Conservation (phyloP, 345 rosid genomes). For the Aethionema arabicum region DNA sequence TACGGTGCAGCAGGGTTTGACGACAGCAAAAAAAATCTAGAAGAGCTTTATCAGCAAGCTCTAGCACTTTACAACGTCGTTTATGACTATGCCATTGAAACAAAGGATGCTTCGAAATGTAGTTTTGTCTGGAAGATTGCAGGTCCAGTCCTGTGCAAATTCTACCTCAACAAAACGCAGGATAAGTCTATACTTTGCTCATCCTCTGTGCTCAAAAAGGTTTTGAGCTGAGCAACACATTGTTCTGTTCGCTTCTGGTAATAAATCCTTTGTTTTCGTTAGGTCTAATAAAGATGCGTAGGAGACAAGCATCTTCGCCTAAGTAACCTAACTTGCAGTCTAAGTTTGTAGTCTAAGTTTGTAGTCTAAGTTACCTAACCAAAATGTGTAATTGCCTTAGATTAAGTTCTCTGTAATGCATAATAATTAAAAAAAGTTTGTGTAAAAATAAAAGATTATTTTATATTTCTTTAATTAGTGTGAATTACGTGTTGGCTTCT, state of each 20-base stretch:
- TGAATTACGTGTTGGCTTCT: slow-evolving; percentile 23
- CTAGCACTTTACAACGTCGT: slow-evolving; percentile 50
- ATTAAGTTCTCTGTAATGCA: slow-evolving; percentile 2
- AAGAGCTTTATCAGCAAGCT: slow-evolving; percentile 53
- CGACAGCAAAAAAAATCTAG: slow-evolving; percentile 38
- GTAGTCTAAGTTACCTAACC: background rate
- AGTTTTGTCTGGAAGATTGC: slow-evolving; percentile 76
- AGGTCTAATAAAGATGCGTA: slow-evolving; percentile 2
- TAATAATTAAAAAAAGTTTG: background rate
- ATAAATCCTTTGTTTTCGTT: slow-evolving; percentile 7
- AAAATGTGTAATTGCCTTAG: background rate
- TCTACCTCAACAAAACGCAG: slow-evolving; percentile 25
- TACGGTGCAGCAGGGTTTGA: slow-evolving; percentile 54
- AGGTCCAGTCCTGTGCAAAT: slow-evolving; percentile 54
- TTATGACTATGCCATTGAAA: slow-evolving; percentile 44
- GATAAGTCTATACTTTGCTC: slow-evolving; percentile 34
- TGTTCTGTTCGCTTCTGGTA: slow-evolving; percentile 1
- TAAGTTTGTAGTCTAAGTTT: background rate
- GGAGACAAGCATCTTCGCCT: background rate
- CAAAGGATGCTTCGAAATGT: slow-evolving; percentile 17
- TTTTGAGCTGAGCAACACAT: slow-evolving; percentile 34
- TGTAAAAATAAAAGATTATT: slow-evolving; percentile 1
- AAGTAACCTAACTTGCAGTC: slow-evolving; percentile 17
- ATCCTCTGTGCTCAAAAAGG: slow-evolving; percentile 44
- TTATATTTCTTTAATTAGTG: background rate